Percentiles rank a stretch among this genome's conserved stretches.
phyloP scores from a whole-genome alignment of 257 asterid species.

The Rhazya stricta region DNA sequence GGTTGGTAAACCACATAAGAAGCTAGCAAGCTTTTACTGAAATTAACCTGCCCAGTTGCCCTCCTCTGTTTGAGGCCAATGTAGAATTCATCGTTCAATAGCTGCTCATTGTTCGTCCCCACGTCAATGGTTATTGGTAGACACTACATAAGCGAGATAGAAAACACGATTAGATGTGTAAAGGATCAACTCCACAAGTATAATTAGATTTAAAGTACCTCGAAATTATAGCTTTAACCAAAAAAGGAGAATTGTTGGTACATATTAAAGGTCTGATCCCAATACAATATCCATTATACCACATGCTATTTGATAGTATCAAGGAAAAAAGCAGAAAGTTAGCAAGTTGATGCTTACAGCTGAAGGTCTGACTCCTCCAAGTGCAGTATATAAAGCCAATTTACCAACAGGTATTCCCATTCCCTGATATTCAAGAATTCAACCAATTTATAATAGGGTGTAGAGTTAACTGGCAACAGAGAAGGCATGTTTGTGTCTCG shows the following conservation, averaged over 20 bases:
- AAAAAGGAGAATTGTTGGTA: neutral
- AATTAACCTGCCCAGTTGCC: slow-evolving; percentile 71
- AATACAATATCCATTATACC: neutral
- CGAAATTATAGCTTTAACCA: neutral
- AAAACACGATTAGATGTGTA: neutral
- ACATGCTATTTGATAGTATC: neutral
- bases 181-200: neutral
- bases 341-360: slow-evolving; percentile 43
- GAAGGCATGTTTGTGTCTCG: neutral
- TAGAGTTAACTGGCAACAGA: neutral
- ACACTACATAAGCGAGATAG: slow-evolving; percentile 45
- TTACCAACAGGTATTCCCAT: slow-evolving; percentile 99
- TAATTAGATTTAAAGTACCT: neutral
- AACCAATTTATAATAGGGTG: neutral
- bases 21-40: slow-evolving; percentile 1
- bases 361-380: slow-evolving; percentile 95
- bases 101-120: slow-evolving; percentile 79
- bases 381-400: slow-evolving; percentile 77
- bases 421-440: slow-evolving; percentile 47
- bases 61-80: slow-evolving; percentile 85
- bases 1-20: neutral
- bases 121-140: slow-evolving; percentile 88
- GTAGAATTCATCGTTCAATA: slow-evolving; percentile 80
- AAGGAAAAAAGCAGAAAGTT: neutral
- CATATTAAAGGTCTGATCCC: neutral